Conservation (phyloP, 73 alveolate genomes). For the Paramecium sexaurelia region DNA sequence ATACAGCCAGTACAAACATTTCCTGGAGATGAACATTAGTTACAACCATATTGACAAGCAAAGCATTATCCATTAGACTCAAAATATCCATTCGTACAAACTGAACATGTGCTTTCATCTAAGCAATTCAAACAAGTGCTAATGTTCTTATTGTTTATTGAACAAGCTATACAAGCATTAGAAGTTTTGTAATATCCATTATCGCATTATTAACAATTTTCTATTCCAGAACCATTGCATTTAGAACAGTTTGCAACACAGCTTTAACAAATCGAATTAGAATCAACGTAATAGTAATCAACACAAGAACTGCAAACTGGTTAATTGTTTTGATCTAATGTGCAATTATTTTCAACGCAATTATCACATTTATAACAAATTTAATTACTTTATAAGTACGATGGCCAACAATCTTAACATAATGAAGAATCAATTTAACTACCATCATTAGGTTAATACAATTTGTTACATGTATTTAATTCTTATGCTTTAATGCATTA, state of each 20-base stretch:
- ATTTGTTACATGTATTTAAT: neutral
- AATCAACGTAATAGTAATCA: neutral
- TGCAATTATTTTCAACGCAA: neutral
- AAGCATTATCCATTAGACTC: neutral
- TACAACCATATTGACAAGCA: neutral
- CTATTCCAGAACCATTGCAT: neutral
- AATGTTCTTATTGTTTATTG: neutral
- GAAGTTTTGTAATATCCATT: neutral
- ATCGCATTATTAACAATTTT: neutral
- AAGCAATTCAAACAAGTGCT: neutral
- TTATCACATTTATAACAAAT: neutral
- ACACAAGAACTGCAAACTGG: neutral
- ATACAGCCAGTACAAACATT: neutral
- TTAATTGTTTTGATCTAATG: neutral
- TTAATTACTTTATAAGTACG: neutral
- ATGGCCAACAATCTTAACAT: conserved; percentile 22
- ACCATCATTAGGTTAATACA: neutral
- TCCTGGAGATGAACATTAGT: neutral
- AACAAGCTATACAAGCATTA: neutral
- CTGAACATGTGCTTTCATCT: neutral
- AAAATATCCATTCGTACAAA: neutral
- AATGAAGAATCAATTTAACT: neutral
- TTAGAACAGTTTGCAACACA: neutral
- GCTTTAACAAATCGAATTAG: neutral
- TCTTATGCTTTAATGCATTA: neutral